Evolutionary conservation across 2,329 filamentous ascomycete species (phyloP).

Genomic region (Tolypocladium ovalisporum): DNA sequence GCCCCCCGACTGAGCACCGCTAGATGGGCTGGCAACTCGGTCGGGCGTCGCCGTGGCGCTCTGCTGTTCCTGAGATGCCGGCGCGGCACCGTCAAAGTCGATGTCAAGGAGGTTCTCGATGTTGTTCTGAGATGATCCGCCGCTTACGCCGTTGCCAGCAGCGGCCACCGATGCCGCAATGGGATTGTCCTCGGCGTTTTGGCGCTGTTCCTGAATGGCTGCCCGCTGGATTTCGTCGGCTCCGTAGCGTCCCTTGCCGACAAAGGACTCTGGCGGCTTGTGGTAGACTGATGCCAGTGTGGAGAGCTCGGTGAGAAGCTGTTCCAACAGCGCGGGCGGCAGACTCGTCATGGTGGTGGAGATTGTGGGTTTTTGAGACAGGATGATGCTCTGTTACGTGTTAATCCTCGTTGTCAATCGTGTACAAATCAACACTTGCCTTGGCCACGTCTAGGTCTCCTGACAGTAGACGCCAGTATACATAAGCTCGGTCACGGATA

Average conservation of each 20-base stretch:
- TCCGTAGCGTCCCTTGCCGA: conserved; percentile 87
- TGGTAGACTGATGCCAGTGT: conserved; percentile 96
- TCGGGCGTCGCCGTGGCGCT: conserved; percentile 52
- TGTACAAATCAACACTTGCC: conserved; percentile 29
- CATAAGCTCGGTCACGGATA: conserved; percentile 91
- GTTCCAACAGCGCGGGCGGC: conserved; percentile 72
- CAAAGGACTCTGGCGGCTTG: conserved; percentile 95
- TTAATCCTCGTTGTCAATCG: not conserved
- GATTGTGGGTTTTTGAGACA: conserved; percentile 91
- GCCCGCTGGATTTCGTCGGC: conserved; percentile 91
- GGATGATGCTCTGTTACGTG: conserved; percentile 57
- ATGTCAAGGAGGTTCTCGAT: conserved; percentile 93
- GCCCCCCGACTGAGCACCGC: conserved; percentile 28
- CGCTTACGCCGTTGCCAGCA: conserved; percentile 50
- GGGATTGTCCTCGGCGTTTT: conserved; percentile 88
- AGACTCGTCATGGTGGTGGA: conserved; percentile 87
- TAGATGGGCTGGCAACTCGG: conserved; percentile 52
- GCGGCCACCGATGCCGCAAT: conserved; percentile 76
- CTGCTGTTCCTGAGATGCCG: conserved; percentile 65
- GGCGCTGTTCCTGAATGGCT: conserved; percentile 89
- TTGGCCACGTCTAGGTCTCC: conserved; percentile 86
- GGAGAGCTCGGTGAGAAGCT: conserved; percentile 83
- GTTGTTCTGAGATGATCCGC: conserved; percentile 54
- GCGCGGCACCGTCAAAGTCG: conserved; percentile 86
- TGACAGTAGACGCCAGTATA: conserved; percentile 94